Conservation (phyloP, 2,329 filamentous ascomycete species). For the Colletotrichum orchidophilum region DNA sequence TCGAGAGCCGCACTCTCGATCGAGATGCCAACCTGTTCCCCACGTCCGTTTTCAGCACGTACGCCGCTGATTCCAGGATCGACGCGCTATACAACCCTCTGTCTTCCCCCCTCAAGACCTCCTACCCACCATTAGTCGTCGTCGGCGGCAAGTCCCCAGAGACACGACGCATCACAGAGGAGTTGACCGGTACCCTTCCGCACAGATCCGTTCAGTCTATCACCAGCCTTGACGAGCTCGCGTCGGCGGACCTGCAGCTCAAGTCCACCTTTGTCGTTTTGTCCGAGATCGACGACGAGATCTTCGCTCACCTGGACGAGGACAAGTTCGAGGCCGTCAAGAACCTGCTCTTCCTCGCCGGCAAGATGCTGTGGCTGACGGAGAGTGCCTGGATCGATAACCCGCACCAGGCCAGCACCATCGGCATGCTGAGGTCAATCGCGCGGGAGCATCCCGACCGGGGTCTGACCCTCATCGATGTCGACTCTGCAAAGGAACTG, state of each 20-base stretch:
- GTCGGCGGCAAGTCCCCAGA: background rate
- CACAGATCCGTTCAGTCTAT: background rate
- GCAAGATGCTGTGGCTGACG: conserved; percentile 37
- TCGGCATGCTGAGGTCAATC: conserved; percentile 23
- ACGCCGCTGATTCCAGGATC: background rate
- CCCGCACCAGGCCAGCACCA: conserved; percentile 34
- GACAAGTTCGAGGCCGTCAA: background rate
- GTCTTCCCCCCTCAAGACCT: no score
- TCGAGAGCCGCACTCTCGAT: conserved; percentile 1
- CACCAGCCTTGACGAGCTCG: background rate
- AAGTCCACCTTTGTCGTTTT: conserved; percentile 15
- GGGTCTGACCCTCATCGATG: conserved; percentile 16
- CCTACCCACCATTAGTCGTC: background rate
- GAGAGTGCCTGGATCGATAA: conserved; percentile 27
- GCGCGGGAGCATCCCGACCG: conserved; percentile 3
- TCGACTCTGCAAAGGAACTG: background rate
- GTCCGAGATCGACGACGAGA: conserved; percentile 30
- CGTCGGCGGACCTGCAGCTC: background rate
- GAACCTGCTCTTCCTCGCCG: conserved; percentile 8
- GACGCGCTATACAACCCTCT: background rate
- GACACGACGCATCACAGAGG: background rate
- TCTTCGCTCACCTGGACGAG: conserved; percentile 41
- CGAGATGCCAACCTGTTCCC: conserved; percentile 3
- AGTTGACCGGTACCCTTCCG: background rate
- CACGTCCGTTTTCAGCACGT: conserved; percentile 3